These are phyloP conservation scores for Coniochaeta sp. DNA, from an alignment of 2,329 filamentous ascomycete genomes.

Conservation along the genomic window DNA sequence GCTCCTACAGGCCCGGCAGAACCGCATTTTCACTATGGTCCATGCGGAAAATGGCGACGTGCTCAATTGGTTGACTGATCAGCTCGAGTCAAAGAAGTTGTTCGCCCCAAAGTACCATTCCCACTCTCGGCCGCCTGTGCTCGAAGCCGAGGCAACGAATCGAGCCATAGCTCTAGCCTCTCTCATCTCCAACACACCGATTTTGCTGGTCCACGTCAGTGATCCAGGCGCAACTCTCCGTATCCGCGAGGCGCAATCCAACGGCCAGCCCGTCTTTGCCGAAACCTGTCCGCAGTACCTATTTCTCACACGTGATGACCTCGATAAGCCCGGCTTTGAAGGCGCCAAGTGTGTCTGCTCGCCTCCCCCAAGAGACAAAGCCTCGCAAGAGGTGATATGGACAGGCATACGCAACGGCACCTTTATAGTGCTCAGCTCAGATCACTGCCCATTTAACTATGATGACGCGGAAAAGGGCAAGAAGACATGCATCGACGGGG, in stretches of 20 bases:
- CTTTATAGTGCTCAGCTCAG: constrained; percentile 40
- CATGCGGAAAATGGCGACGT: constrained; percentile 47
- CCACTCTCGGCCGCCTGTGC: constrained; percentile 38
- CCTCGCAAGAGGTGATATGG: constrained; percentile 44
- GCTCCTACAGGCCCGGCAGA: constrained; percentile 36
- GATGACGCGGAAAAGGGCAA: constrained; percentile 36
- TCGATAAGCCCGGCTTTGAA: constrained; percentile 43
- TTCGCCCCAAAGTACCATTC: constrained; percentile 45
- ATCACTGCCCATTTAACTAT: constrained; percentile 40
- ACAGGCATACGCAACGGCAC: constrained; percentile 40
- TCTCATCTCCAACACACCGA: constrained; percentile 40
- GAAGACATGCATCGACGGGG: constrained; percentile 36
- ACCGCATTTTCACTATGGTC: constrained; percentile 45
- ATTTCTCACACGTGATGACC: constrained; percentile 41
- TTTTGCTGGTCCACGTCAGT: constrained; percentile 46
- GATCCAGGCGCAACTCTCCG: constrained; percentile 35
- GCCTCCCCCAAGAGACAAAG: constrained; percentile 40
- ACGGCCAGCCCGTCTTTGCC: constrained; percentile 40
- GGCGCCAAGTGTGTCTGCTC: constrained; percentile 48
- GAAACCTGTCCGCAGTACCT: constrained; percentile 52
- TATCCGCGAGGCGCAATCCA: constrained; percentile 39
- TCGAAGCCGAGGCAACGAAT: constrained; percentile 45
- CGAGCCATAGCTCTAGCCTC: constrained; percentile 41
- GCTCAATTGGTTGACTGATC: constrained; percentile 44
- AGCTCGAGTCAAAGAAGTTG: constrained; percentile 38